Conservation (phyloP, 1,139 yeast species). For the Entelexis paramagnoliae region DNA sequence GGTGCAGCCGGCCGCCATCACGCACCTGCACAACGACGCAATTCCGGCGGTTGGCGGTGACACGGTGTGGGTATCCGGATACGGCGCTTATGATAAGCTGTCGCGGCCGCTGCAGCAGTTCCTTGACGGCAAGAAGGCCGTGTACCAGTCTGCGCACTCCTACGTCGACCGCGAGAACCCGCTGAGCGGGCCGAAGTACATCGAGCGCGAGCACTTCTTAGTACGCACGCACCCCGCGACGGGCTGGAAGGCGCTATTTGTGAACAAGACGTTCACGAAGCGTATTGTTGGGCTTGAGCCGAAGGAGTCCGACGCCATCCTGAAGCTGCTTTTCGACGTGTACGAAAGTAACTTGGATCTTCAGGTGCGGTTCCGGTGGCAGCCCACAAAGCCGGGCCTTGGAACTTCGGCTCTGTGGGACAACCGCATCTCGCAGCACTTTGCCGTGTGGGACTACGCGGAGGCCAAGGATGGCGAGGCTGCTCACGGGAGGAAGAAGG, state of each 20-base stretch:
- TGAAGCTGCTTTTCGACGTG: slow-evolving; percentile 37
- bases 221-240: slow-evolving; percentile 62
- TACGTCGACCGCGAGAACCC: slow-evolving; percentile 31
- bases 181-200: slow-evolving; percentile 17
- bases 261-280: slow-evolving; percentile 51
- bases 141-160: slow-evolving; percentile 23
- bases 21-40: slow-evolving; percentile 50
- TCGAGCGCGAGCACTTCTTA: slow-evolving; percentile 46
- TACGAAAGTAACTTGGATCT: slow-evolving; percentile 35
- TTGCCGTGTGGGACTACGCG: slow-evolving; percentile 39
- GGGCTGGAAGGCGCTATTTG: slow-evolving; percentile 49
- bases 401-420: slow-evolving; percentile 44
- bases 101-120: slow-evolving; percentile 51
- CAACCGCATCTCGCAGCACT: slow-evolving; percentile 30
- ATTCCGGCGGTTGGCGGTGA: slow-evolving; percentile 65
- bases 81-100: slow-evolving; percentile 56
- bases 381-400: slow-evolving; percentile 37
- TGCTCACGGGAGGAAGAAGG: slow-evolving; percentile 37
- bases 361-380: slow-evolving; percentile 44
- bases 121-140: slow-evolving; percentile 42
- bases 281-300: slow-evolving; percentile 54
- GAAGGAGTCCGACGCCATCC: slow-evolving; percentile 50
- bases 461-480: slow-evolving; percentile 27
- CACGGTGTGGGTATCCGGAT: slow-evolving; percentile 53
- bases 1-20: slow-evolving; percentile 57